A percentile compares a stretch with the other conserved stretches of the same genome.
These are phyloP conservation scores for Lactarius sanguifluus DNA, from an alignment of 768 basidiomycete species.

Conservation along the genomic window DNA sequence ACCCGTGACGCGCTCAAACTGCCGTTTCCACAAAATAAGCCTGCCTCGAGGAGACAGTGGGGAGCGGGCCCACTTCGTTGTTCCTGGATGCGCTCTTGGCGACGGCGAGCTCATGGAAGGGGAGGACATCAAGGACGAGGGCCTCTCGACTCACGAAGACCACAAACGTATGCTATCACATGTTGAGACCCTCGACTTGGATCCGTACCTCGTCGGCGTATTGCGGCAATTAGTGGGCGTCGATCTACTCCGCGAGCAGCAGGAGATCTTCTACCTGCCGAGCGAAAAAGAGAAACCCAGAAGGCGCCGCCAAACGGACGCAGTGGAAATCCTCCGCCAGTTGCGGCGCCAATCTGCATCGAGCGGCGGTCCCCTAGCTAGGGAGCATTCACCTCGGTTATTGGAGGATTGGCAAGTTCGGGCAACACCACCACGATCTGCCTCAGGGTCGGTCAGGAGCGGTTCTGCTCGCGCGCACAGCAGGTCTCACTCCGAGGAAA, in stretches of 20 bases:
- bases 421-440: conserved; percentile 13
- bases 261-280: conserved; percentile 65
- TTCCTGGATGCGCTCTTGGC: conserved; percentile 66
- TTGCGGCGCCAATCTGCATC: conserved; percentile 25
- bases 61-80: conserved; percentile 58
- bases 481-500: neutral
- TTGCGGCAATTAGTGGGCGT: conserved; percentile 63
- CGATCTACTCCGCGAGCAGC: conserved; percentile 60
- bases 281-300: conserved; percentile 43
- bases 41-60: conserved; percentile 55
- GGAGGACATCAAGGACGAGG: conserved; percentile 62
- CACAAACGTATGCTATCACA: conserved; percentile 45
- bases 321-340: conserved; percentile 20
- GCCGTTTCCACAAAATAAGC: conserved; percentile 68
- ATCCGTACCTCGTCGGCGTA: conserved; percentile 52
- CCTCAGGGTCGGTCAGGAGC: conserved; percentile 16
- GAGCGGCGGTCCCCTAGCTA: conserved; percentile 3
- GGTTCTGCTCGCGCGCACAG: conserved; percentile 5
- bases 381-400: conserved; percentile 20
- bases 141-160: conserved; percentile 54
- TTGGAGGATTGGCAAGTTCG: conserved; percentile 14
- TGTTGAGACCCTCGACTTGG: conserved; percentile 52
- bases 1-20: conserved; percentile 66
- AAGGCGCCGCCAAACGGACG: conserved; percentile 23
- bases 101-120: conserved; percentile 53